Conservation (phyloP, 1,139 yeast genomes). For the Candida labiduridarum region DNA sequence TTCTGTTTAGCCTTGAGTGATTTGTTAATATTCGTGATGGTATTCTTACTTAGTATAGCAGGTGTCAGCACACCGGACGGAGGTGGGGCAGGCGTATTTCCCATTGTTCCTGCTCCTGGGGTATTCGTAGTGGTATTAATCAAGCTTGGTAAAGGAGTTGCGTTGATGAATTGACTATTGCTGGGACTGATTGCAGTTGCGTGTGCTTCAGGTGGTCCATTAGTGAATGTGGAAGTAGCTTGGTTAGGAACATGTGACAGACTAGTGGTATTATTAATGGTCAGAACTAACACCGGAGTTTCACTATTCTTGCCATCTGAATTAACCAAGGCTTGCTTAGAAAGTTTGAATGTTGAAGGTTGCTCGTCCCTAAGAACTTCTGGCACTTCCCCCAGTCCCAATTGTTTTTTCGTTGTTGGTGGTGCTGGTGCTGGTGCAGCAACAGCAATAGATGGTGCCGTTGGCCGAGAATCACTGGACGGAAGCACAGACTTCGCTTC, state of each 20-base stretch:
- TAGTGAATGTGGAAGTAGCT: neutral
- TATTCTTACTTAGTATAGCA: slow-evolving; percentile 28
- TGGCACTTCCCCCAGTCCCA: neutral
- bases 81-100: slow-evolving; percentile 1
- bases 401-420: neutral
- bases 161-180: neutral
- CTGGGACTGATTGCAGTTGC: neutral
- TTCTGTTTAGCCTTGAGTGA: slow-evolving; percentile 46
- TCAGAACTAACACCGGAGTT: neutral
- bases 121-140: neutral
- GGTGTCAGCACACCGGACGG: slow-evolving; percentile 11
- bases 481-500: neutral
- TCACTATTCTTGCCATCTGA: neutral
- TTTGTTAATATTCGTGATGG: slow-evolving; percentile 40
- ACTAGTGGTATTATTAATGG: neutral
- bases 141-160: slow-evolving; percentile 1
- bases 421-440: neutral
- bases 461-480: neutral
- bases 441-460: neutral
- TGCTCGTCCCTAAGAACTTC: neutral
- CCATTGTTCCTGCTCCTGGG: neutral
- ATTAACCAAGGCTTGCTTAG: neutral
- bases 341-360: neutral
- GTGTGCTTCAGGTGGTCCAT: neutral
- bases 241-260: neutral